Conservation (phyloP, 2,329 filamentous ascomycete genomes). For the Ophiostoma triangulosporum region DNA sequence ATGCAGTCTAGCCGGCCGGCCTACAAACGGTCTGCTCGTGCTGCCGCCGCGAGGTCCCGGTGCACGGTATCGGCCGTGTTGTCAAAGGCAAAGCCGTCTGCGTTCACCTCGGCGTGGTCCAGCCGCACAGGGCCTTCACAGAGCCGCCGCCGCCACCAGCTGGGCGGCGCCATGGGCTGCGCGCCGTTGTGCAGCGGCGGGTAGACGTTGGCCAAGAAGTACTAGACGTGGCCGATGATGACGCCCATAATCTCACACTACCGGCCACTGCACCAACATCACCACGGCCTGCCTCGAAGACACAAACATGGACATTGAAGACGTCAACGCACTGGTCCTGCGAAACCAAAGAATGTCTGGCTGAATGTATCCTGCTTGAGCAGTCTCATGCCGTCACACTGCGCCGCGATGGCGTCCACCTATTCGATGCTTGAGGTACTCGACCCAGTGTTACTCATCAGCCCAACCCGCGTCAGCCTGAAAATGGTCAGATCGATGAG, state of each 20-base stretch:
- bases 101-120: constrained; percentile 16
- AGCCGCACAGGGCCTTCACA: constrained; percentile 48
- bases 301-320: constrained; percentile 63
- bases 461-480: no score
- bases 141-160: constrained; percentile 77
- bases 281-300: constrained; percentile 81
- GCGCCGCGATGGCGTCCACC: constrained; percentile 67
- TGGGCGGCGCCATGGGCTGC: constrained; percentile 75
- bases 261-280: constrained; percentile 74
- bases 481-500: no score
- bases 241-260: constrained; percentile 95
- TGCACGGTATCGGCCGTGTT: constrained; percentile 42
- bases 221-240: constrained; percentile 90
- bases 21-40: constrained; percentile 23
- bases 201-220: constrained; percentile 96
- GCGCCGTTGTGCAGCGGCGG: constrained; percentile 77
- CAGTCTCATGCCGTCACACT: no score
- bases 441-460: no score
- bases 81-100: constrained; percentile 32
- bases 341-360: constrained; percentile 68
- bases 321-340: constrained; percentile 59
- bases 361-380: constrained; percentile 75
- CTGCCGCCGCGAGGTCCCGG: constrained; percentile 47
- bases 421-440: constrained; percentile 73
- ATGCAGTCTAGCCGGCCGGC: no score